A percentile compares a stretch with the other conserved stretches of the same genome.
These are phyloP conservation scores for Solanum chacoense DNA, from an alignment of 305 asterid genomes.

Conservation along the genomic window DNA sequence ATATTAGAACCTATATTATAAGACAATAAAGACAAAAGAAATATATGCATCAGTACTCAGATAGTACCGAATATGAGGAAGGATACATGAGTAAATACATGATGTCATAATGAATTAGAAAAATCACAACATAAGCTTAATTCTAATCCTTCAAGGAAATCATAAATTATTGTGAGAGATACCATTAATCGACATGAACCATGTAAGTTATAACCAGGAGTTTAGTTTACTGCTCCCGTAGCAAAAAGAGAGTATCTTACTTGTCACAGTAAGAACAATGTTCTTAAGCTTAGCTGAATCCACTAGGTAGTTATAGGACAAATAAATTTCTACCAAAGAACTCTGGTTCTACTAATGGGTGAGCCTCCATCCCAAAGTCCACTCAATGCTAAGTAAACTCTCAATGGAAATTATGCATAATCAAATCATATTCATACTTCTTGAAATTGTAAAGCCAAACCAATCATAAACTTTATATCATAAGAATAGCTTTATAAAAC, in stretches of 20 bases:
- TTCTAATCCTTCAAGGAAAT: background rate
- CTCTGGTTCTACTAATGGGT: background rate
- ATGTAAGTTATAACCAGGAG: background rate
- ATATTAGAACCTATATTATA: too few relatives aligned
- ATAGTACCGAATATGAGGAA: background rate
- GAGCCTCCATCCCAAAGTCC: background rate
- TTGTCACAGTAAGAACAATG: background rate
- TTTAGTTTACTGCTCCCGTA: background rate
- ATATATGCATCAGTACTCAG: background rate
- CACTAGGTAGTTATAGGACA: background rate
- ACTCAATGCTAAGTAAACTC: background rate
- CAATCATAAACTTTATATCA: background rate
- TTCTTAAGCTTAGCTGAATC: background rate
- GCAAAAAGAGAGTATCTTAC: background rate
- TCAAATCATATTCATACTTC: background rate
- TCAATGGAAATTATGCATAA: background rate
- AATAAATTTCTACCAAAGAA: background rate
- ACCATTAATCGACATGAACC: background rate
- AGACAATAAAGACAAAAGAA: background rate
- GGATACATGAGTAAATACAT: too few relatives aligned
- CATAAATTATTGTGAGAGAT: background rate
- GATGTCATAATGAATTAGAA: background rate
- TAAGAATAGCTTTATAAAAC: background rate
- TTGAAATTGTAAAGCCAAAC: background rate
- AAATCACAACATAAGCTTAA: background rate